Evolutionary conservation across 2,329 filamentous ascomycete genomes (phyloP).

Genomic region (Tothia fuscella): DNA sequence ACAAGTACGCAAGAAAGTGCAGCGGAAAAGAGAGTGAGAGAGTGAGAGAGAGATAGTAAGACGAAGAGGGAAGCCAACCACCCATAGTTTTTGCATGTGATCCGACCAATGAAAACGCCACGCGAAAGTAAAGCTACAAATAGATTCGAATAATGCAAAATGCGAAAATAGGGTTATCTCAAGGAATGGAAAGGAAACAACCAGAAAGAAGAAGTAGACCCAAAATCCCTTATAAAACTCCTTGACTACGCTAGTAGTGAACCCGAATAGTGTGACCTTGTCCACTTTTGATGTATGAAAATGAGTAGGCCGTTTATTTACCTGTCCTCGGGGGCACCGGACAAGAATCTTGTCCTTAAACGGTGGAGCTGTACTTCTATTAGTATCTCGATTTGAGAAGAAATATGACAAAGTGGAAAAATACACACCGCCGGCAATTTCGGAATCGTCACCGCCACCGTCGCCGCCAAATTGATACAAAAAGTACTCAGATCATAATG

Average conservation of each 20-base stretch:
- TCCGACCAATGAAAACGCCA: too few species aligned
- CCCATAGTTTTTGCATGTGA: too few species aligned
- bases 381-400: not conserved
- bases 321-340: slow-evolving; percentile 22
- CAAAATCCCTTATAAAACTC: not conserved
- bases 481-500: slow-evolving; percentile 97
- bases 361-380: slow-evolving; percentile 22
- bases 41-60: too few species aligned
- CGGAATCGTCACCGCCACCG: slow-evolving; percentile 85
- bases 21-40: too few species aligned
- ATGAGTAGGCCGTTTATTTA: not conserved
- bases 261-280: not conserved
- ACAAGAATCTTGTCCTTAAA: slow-evolving; percentile 28
- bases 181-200: slow-evolving; percentile 6
- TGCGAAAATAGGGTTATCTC: slow-evolving; percentile 8
- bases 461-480: slow-evolving; percentile 89
- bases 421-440: slow-evolving; percentile 83
- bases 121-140: too few species aligned
- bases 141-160: too few species aligned
- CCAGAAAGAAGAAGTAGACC: not conserved
- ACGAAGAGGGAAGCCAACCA: too few species aligned
- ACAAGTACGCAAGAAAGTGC: too few species aligned
- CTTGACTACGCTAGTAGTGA: not conserved
- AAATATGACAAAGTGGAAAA: not conserved
- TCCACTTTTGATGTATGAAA: too few species aligned